These are phyloP conservation scores for Zoysia japonica DNA, from an alignment of 176 grass and related monocot species.

Conservation along the genomic window DNA sequence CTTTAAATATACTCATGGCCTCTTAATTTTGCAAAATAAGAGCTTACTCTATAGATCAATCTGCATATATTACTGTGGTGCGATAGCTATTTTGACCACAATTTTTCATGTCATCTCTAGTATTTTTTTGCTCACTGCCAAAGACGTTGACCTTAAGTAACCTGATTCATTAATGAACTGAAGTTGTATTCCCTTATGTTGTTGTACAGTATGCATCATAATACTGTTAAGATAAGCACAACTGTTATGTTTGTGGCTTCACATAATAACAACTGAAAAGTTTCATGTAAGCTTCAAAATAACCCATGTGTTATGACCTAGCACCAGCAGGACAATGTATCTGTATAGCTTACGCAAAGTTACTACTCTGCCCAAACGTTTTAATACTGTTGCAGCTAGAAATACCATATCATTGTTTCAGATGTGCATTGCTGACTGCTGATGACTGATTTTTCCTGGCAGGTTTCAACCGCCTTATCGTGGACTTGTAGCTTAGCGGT, in stretches of 20 bases:
- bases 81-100: too few species aligned
- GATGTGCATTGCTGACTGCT: conserved; percentile 2
- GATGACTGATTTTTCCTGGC: conserved; percentile 22
- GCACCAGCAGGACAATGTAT: not conserved
- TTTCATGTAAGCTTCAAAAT: conserved; percentile 10
- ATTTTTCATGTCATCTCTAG: too few species aligned
- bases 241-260: not conserved
- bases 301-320: not conserved
- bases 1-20: not conserved
- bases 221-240: not conserved
- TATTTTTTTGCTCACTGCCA: too few species aligned
- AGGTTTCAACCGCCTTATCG: conserved; percentile 31
- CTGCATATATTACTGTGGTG: not conserved
- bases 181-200: not conserved
- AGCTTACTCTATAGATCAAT: conserved; percentile 15
- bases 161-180: too few species aligned
- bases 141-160: too few species aligned
- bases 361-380: conserved; percentile 1
- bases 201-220: not conserved
- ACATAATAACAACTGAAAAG: not conserved
- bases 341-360: not conserved
- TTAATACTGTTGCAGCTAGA: not conserved
- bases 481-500: conserved; percentile 1
- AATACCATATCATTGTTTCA: not conserved
- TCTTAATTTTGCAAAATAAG: not conserved